phyloP scores from a whole-genome alignment of 2,329 filamentous ascomycete genomes.

The Cordyceps cicadae region DNA sequence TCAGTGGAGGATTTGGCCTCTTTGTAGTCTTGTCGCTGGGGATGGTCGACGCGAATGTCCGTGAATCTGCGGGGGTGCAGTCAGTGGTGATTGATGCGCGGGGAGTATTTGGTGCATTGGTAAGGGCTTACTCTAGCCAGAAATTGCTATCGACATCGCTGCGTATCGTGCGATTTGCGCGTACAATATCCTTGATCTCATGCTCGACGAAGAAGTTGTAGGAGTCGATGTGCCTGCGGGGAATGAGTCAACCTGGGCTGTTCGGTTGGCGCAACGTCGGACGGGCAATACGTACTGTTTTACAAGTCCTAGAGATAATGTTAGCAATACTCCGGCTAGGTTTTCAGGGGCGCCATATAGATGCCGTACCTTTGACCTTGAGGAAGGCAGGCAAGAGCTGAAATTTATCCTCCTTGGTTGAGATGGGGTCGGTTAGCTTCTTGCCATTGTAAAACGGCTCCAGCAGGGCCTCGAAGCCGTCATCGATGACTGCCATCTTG shows the following conservation, averaged over 20 bases:
- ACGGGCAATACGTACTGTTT: constrained; percentile 56
- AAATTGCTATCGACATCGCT: constrained; percentile 92
- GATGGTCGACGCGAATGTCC: constrained; percentile 78
- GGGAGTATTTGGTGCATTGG: not conserved
- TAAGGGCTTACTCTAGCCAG: constrained; percentile 60
- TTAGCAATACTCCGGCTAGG: constrained; percentile 12
- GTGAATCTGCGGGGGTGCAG: constrained; percentile 46
- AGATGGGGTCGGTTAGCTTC: constrained; percentile 57
- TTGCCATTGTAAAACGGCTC: constrained; percentile 63
- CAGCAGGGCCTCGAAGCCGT: constrained; percentile 57
- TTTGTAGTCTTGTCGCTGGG: constrained; percentile 70
- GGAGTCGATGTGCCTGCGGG: constrained; percentile 73
- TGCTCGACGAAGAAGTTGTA: constrained; percentile 98
- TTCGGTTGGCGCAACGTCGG: not conserved
- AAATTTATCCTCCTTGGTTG: constrained; percentile 78
- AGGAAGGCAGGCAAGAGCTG: constrained; percentile 95
- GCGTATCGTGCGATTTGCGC: constrained; percentile 77
- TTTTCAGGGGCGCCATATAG: not conserved
- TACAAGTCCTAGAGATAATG: constrained; percentile 51
- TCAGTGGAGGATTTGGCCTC: constrained; percentile 61
- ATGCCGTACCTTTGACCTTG: constrained; percentile 70
- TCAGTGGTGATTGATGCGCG: not conserved
- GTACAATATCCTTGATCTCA: constrained; percentile 93
- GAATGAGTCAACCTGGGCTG: not conserved
- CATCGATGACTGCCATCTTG: constrained; percentile 48